A percentile compares a stretch with the other conserved stretches of the same genome.
Evolutionary conservation across 352 stramenopile genomes (phyloP).

Genomic region (Plasmopara muralis): DNA sequence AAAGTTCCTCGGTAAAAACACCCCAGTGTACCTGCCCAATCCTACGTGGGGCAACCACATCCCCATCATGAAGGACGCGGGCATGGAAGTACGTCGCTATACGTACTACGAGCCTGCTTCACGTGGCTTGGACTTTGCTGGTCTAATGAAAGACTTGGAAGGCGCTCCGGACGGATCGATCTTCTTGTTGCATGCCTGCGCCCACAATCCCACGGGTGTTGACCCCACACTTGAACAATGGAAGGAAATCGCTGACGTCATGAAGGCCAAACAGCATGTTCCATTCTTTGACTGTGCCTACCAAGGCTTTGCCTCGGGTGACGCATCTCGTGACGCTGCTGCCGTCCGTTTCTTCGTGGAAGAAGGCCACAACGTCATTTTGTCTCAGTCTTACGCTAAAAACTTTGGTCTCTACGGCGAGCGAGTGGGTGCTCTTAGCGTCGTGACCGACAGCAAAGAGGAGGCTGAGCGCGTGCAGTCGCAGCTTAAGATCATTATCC

Average conservation of each 20-base stretch:
- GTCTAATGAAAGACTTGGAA: slow-evolving; percentile 93
- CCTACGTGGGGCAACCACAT: slow-evolving; percentile 99
- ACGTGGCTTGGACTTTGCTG: slow-evolving; percentile 89
- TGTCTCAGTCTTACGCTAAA: slow-evolving; percentile 99
- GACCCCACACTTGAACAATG: slow-evolving; percentile 98
- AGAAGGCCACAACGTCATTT: slow-evolving; percentile 95
- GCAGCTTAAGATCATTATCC: slow-evolving; percentile 99
- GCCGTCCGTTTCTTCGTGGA: slow-evolving; percentile 97
- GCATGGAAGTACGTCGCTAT: slow-evolving; percentile 76
- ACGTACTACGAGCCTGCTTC: slow-evolving; percentile 82
- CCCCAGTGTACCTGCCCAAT: slow-evolving; percentile 97
- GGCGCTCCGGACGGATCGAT: slow-evolving; percentile 90
- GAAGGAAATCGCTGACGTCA: slow-evolving; percentile 92
- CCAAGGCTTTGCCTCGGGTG: slow-evolving; percentile 97
- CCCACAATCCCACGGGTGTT: slow-evolving; percentile 98
- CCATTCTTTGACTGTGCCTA: slow-evolving; percentile 99
- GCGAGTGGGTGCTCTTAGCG: slow-evolving; percentile 93
- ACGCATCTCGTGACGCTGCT: slow-evolving; percentile 93
- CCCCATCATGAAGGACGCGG: slow-evolving; percentile 87
- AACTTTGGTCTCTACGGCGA: slow-evolving; percentile 99
- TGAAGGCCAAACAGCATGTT: slow-evolving; percentile 95
- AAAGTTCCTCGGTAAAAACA: slow-evolving; percentile 80
- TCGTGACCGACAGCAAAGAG: slow-evolving; percentile 91
- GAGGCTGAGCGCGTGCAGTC: slow-evolving; percentile 94
- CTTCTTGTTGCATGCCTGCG: slow-evolving; percentile 98